Evolutionary conservation across 768 basidiomycete species (phyloP), one percentile per base, ranked within the genome.

Genomic region (Leccinum longicurvipes): DNA sequence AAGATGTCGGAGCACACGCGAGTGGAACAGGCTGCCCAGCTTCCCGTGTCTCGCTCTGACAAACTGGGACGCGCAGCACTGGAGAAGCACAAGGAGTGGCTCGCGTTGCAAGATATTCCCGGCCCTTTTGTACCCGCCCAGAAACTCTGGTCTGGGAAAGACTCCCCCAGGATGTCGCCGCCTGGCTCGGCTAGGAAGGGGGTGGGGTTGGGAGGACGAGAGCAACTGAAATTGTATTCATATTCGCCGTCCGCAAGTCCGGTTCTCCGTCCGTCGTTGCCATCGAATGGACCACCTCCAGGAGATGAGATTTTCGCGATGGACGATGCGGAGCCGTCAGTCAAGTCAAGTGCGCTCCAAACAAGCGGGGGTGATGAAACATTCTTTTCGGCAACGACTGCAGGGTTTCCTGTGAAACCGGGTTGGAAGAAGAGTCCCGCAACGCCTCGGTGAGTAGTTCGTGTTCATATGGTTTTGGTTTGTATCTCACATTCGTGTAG

Each of bases 261-360:
- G 17, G 41, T 50, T 5, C 69, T 58, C 47, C 63, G 25, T 63
- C 72, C 55, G 21, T 52, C 63, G 19, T 11, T 19, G 47, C 25
- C 42, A 6, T 23, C 47, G 12, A 48, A 25, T 31, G 31, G 12
- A 7, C 29, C 49, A 11, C 41, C 63, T 10, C 68, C 7, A 0
- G 77, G 80, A 3, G 84, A 92, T 54, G 93, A 91, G 50, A 77
- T 94, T 28, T 94, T 96, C 63, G 66, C 75, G 7, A 94, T 95
- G 91, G 93, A 95, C 63, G 89, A 90, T 49, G 71, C 78, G 4
- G 84, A 72, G 2, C 71, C 70, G 7, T 47, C 70, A 3, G 58
- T 73, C 17, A 67, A 61, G 12, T 48, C 67, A 11, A 45, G 55
- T 9, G 58, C 60, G 3, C 57, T 60, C 23, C 63, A 63, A 28